Base-by-base conservation (phyloP, 768 basidiomycete species). In the Lentinula lateritia region DNA sequence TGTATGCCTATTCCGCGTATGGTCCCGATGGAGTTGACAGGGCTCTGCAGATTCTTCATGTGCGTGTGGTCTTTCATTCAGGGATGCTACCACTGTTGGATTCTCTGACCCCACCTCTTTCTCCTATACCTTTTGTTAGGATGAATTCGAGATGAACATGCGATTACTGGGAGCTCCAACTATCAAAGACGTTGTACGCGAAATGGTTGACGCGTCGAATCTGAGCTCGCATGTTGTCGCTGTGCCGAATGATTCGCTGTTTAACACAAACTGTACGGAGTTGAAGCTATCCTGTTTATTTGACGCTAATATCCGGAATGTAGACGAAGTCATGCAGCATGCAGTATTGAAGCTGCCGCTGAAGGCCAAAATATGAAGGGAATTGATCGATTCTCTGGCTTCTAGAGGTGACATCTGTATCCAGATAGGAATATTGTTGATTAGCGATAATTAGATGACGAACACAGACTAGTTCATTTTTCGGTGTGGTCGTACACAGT, bases 91-190 rank as follows among this genome's bases (percentile, higher is more conserved):
- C n/a, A 10, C 13, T 55, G 18, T 34, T n/a, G 13, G 23, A 28
- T 3, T 35, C 36, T 46, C 43, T 45, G 43, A 46, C 60, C 18
- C 20, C 23, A 20, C 16, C 16, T 52, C 16, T 36, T 35, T 50
- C 23, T 9, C 41, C 39, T 43, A 23, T 48, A 58, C 53, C 23
- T 45, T 6, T 13, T 6, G 63, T 8, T 69, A 98, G 93, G 93
- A 95, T 66, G 96, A 99, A 73, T 93, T 99, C 67, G 93, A 95
- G 78, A 98, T 98, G 96, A 95, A 96, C 74, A 83, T 98, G 84
- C 88, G 95, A 15, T 79, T 98, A 1, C 74, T 99, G 34, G 96
- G 96, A 6, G 95, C 95, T 0, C 85, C 80, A 3, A 89, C 83
- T 0, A 72, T 98, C 48, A 81, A 80, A 58, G 93, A 98, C 38